These are phyloP conservation scores for Lachnellula cervina DNA, from an alignment of 2,329 filamentous ascomycete species.

Conservation along the genomic window DNA sequence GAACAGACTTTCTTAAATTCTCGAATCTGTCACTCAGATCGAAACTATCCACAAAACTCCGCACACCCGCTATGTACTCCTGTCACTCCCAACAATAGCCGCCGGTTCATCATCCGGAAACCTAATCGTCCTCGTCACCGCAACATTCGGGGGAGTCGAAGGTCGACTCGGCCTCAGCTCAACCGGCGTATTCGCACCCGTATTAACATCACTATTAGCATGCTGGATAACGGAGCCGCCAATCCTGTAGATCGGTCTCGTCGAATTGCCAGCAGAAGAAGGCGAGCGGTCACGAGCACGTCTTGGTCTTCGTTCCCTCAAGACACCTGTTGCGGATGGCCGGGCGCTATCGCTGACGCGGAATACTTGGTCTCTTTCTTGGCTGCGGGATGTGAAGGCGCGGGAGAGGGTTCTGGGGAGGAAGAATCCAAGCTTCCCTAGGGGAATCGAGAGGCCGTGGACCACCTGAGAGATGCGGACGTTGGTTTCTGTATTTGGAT, in stretches of 20 bases:
- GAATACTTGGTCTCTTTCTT: conserved; percentile 15
- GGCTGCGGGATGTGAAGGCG: conserved; percentile 24
- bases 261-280: conserved; percentile 12
- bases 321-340: conserved; percentile 8
- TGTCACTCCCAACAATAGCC: not conserved
- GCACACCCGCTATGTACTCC: not conserved
- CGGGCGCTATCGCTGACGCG: conserved; percentile 10
- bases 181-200: not conserved
- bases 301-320: conserved; percentile 17
- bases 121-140: conserved; percentile 36
- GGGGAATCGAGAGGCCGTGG: conserved; percentile 75
- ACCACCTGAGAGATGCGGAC: conserved; percentile 51
- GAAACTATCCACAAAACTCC: not conserved
- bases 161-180: conserved; percentile 2
- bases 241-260: conserved; percentile 35
- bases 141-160: conserved; percentile 12
- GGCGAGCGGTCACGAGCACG: not conserved
- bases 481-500: not conserved
- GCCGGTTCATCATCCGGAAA: conserved; percentile 38
- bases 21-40: not conserved
- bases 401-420: conserved; percentile 58
- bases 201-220: not conserved
- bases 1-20: not conserved
- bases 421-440: conserved; percentile 59
- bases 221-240: conserved; percentile 33